Conservation (phyloP, 2,329 filamentous ascomycete species). For the Fusarium incarnatum region DNA sequence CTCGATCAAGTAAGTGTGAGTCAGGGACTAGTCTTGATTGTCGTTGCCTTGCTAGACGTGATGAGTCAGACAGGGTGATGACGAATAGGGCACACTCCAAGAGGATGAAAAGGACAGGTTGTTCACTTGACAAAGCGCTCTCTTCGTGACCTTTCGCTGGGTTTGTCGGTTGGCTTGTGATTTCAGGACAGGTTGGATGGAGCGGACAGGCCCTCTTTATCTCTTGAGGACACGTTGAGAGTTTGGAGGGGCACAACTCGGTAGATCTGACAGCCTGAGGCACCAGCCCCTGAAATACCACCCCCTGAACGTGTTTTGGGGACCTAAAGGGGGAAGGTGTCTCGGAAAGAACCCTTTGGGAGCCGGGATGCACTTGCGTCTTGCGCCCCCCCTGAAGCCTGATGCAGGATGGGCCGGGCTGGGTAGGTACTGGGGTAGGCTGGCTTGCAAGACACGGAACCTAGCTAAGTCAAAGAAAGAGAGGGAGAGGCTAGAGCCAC, state of each 20-base stretch:
- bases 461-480: neutral
- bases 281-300: conserved; percentile 35
- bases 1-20: conserved; percentile 43
- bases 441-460: conserved; percentile 23
- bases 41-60: conserved; percentile 26
- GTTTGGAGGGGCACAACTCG: conserved; percentile 28
- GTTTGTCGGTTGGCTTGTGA: conserved; percentile 32
- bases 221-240: conserved; percentile 51
- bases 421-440: neutral
- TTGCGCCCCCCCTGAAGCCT: conserved; percentile 1
- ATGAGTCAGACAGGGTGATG: conserved; percentile 43
- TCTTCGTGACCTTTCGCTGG: conserved; percentile 32
- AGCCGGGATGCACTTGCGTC: conserved; percentile 26
- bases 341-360: conserved; percentile 24
- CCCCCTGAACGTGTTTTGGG: conserved; percentile 34
- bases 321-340: conserved; percentile 25
- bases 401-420: conserved; percentile 21
- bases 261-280: conserved; percentile 47
- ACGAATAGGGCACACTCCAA: conserved; percentile 25
- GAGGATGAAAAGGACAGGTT: conserved; percentile 47
- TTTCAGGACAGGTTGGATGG: conserved; percentile 32
- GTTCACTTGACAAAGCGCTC: conserved; percentile 38
- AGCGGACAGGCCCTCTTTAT: conserved; percentile 52
- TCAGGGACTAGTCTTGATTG: conserved; percentile 35
- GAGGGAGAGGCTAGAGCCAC: conserved; percentile 19